Percentiles rank a stretch among this genome's conserved stretches.
These are phyloP conservation scores for Pythium biforme DNA, from an alignment of 352 stramenopile genomes.

Conservation along the genomic window DNA sequence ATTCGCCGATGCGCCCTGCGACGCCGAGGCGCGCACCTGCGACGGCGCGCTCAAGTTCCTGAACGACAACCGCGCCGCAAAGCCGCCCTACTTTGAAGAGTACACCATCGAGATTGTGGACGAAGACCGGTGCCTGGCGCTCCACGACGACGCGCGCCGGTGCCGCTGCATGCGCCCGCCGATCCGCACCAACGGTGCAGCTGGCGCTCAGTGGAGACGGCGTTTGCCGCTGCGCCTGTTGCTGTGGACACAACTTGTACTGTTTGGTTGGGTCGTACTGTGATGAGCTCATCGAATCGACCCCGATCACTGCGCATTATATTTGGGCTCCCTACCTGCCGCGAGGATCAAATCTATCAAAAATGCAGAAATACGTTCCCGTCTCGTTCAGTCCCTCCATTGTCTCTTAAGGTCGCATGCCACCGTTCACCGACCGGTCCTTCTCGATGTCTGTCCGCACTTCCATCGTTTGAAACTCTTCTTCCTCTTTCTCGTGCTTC, in stretches of 20 bases:
- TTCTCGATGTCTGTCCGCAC: conserved; percentile 74
- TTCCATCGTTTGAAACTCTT: conserved; percentile 75
- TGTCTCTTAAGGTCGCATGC: conserved; percentile 21
- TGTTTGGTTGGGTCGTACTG: neutral
- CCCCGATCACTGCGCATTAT: neutral
- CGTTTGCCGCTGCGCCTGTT: neutral
- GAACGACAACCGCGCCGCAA: conserved; percentile 75
- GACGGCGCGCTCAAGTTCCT: conserved; percentile 61
- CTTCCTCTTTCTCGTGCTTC: conserved; percentile 56
- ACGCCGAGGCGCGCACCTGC: conserved; percentile 51
- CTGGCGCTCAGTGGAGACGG: neutral
- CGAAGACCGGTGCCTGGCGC: conserved; percentile 36
- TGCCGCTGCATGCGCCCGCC: conserved; percentile 52
- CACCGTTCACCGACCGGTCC: conserved; percentile 32
- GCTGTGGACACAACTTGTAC: neutral
- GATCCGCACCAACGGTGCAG: conserved; percentile 9
- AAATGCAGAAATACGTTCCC: conserved; percentile 1
- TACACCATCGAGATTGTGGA: conserved; percentile 76
- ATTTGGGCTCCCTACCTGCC: neutral
- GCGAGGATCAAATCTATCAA: conserved; percentile 14
- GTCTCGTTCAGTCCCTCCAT: neutral
- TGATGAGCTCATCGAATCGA: neutral
- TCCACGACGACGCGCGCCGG: conserved; percentile 33
- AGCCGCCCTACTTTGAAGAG: conserved; percentile 70
- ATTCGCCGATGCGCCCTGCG: conserved; percentile 66